These are phyloP conservation scores for Yamadazyma takamatsuzukensis DNA, from an alignment of 805 yeast species.

Conservation along the genomic window DNA sequence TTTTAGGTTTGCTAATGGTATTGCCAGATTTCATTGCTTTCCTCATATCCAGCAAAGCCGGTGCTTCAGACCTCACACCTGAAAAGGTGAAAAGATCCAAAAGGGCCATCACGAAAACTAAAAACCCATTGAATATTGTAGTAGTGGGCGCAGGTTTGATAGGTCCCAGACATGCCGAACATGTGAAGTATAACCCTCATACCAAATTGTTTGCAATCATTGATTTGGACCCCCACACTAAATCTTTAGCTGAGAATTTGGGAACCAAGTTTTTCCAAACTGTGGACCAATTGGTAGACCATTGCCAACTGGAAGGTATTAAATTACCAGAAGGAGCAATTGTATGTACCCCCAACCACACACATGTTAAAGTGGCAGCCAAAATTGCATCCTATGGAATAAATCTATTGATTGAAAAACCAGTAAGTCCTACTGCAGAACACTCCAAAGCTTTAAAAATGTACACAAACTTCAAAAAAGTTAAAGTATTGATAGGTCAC, in stretches of 20 bases:
- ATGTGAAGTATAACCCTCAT: slow-evolving; percentile 21
- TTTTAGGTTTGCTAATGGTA: neutral
- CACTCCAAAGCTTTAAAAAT: slow-evolving; percentile 32
- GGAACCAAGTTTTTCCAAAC: slow-evolving; percentile 20
- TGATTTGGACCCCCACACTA: slow-evolving; percentile 25
- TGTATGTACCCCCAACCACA: slow-evolving; percentile 40
- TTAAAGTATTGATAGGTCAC: slow-evolving; percentile 37
- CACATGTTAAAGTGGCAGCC: slow-evolving; percentile 32
- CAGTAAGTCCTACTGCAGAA: slow-evolving; percentile 30
- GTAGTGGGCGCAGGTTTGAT: slow-evolving; percentile 36
- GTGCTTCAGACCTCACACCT: too few species aligned
- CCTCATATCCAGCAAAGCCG: too few species aligned
- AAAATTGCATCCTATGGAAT: slow-evolving; percentile 33
- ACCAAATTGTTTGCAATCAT: slow-evolving; percentile 31
- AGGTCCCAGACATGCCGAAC: slow-evolving; percentile 41
- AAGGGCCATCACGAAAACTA: neutral
- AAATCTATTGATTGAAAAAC: slow-evolving; percentile 38
- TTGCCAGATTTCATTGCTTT: too few species aligned
- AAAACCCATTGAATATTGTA: slow-evolving; percentile 9
- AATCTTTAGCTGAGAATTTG: slow-evolving; percentile 26
- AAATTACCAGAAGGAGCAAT: slow-evolving; percentile 37
- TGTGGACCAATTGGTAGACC: slow-evolving; percentile 23
- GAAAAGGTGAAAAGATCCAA: too few species aligned
- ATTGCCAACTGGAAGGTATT: slow-evolving; percentile 19
- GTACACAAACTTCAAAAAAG: slow-evolving; percentile 16